Evolutionary conservation across 139 green algal species (phyloP), one percentile per base, ranked within the genome.

Genomic region (Chlamydomonas incerta): DNA sequence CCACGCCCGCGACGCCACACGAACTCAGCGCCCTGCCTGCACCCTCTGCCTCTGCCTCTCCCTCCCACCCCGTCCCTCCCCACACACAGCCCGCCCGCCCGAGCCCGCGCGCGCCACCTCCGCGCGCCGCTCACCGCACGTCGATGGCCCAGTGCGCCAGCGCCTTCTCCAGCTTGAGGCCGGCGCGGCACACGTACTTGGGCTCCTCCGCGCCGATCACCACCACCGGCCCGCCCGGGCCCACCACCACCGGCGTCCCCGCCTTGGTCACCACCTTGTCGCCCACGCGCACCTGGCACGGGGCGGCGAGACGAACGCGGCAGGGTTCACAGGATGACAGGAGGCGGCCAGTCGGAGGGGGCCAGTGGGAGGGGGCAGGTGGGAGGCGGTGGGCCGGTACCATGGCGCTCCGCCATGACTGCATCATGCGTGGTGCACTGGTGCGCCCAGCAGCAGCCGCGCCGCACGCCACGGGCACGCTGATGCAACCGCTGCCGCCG

Each of bases 101-200:
- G 10, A 26, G 20, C 55, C 55, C 10, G 6, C 55, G 2, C 10
- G 55, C 55, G 2, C 6, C 18, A 2, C 8, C 15, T 63, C 21
- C 55, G 20, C 21, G 2, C 21, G 9, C 3, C 33, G 20, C 67
- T 34, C 33, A 85, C 79, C 79, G 82, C 10, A 96, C 92, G 81
- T 98, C 92, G 0, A 99, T 88, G 21, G 74, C 82, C 80, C 98
- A 99, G 34, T 96, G 86, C 23, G 95, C 77, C 62, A 99, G 88
- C 17, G 97, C 97, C 29, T 89, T 92, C 73, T 99, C 97, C 69
- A 99, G 92, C 92, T 99, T 99, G 57, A 96, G 89, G 0, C 97
- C 98, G 50, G 92, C 96, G 47, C 95, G 85, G 79, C 96, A 98
- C 47, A 98, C 96, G 87, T 92, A 99, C 89, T 97, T 97, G 23